phyloP scores from a whole-genome alignment of 345 rosid genomes.

The Populus simonii region DNA sequence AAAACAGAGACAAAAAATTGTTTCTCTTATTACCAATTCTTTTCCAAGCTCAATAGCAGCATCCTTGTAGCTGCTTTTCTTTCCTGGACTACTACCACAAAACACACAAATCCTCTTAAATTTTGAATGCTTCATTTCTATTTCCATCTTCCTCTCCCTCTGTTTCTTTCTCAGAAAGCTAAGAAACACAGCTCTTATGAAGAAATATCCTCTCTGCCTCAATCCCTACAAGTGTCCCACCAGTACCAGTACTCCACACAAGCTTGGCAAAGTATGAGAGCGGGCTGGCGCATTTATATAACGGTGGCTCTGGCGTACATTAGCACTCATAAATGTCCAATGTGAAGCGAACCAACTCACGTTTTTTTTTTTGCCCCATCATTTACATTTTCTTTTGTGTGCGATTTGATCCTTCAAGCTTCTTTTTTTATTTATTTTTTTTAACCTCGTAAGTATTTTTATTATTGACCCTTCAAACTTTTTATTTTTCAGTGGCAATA shows the following conservation, averaged over 20 bases:
- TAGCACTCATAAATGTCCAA: constrained; percentile 15
- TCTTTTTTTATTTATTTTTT: too few relatives aligned
- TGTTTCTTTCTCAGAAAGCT: background rate
- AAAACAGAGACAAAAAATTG: background rate
- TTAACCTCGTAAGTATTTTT: too few relatives aligned
- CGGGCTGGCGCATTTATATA: constrained; percentile 25
- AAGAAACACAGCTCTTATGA: background rate
- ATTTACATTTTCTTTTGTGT: too few relatives aligned
- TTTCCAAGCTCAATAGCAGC: constrained; percentile 34
- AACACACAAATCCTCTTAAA: constrained; percentile 34
- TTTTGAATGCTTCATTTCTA: constrained; percentile 20
- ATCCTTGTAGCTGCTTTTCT: constrained; percentile 30
- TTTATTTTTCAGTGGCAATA: too few relatives aligned
- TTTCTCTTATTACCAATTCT: constrained; percentile 20
- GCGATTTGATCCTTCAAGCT: too few relatives aligned
- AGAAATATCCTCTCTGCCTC: background rate
- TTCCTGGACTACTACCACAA: constrained; percentile 35
- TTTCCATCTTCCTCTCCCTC: constrained; percentile 14
- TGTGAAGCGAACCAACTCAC: too few relatives aligned
- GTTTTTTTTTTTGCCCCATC: too few relatives aligned
- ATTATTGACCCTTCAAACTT: too few relatives aligned
- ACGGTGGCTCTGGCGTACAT: constrained; percentile 19
- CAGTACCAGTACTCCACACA: background rate
- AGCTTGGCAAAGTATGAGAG: background rate
- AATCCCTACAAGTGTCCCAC: constrained; percentile 3